Evolutionary conservation across 345 rosid genomes (phyloP), one percentile per base, ranked within the genome.

Genomic region (Citrus medica): DNA sequence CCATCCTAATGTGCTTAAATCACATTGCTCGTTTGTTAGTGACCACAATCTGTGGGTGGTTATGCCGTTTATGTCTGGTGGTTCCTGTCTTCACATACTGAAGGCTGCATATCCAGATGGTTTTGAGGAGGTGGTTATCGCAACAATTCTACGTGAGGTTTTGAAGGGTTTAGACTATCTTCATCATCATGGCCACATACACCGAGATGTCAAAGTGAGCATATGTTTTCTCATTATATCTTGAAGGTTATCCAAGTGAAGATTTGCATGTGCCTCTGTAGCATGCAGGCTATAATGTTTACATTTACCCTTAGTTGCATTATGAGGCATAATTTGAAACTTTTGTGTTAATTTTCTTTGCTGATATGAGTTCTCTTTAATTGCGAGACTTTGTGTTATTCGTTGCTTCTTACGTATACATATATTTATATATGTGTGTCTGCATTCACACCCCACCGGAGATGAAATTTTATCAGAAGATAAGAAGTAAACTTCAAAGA

Each of bases 21-120:
- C 99, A 9, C 93, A 91, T 79, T 96, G 99, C 79, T 96, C 98
- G 19, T 96, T 96, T 74, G 99, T 94, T 71, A 90, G 82, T 66
- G 98, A 91, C 71, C 99, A 96, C 74, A 96, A 88, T 81, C 69
- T 96, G 78, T 96, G 99, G 99, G 94, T 96, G 58, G 92, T 94
- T 64, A 96, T 96, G 99, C 98, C 99, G 28, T 96, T 82, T 85
- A 96, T 96, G 98, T 81, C 99, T 64, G 99, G 99, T 46, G 99
- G 99, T 25, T 96, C 99, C 74, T 96, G 97, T 81, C 98, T 94
- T 79, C 99, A 96, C 82, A 94, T 96, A 56, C 74, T 96, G 78
- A 96, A 96, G 88, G 99, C 99, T 73, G 98, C 94, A 10, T 86
- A 90, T 84, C 90, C 98, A 48, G 97, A 94, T 80, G 99, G 98